Evolutionary conservation across 2,329 filamentous ascomycete species (phyloP).

Genomic region (Exophiala lecanii-corni): DNA sequence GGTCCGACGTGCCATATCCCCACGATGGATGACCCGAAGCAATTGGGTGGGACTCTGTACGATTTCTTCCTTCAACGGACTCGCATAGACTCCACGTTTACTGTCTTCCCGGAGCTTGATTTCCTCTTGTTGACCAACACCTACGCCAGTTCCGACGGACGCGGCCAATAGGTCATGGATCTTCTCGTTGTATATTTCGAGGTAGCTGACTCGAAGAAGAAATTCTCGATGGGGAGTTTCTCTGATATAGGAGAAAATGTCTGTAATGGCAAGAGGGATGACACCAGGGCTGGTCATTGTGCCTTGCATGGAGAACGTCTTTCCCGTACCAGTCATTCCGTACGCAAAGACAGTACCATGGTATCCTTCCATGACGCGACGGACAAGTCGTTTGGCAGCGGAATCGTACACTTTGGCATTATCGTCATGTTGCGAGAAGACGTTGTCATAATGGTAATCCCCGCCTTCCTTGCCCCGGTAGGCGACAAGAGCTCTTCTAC

Average conservation of each 20-base stretch:
- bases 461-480: slow-evolving; percentile 86
- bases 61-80: slow-evolving; percentile 94
- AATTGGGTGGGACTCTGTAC: slow-evolving; percentile 96
- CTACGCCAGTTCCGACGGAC: slow-evolving; percentile 56
- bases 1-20: slow-evolving; percentile 83
- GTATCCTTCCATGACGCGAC: slow-evolving; percentile 97
- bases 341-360: slow-evolving; percentile 93
- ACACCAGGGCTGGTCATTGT: slow-evolving; percentile 93
- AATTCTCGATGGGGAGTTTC: slow-evolving; percentile 95
- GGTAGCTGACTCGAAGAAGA: slow-evolving; percentile 87
- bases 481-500: slow-evolving; percentile 72
- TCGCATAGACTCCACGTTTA: slow-evolving; percentile 94
- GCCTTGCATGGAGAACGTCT: slow-evolving; percentile 99
- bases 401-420: slow-evolving; percentile 94
- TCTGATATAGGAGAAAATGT: slow-evolving; percentile 98
- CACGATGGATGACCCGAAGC: slow-evolving; percentile 86
- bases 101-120: slow-evolving; percentile 96
- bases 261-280: slow-evolving; percentile 93
- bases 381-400: slow-evolving; percentile 85
- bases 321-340: slow-evolving; percentile 97
- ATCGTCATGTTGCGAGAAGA: slow-evolving; percentile 89
- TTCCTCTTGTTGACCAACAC: slow-evolving; percentile 62
- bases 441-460: slow-evolving; percentile 94
- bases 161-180: slow-evolving; percentile 90
- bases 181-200: slow-evolving; percentile 98